phyloP scores from a whole-genome alignment of 2,329 filamentous ascomycete genomes.

The Eutypa lata region DNA sequence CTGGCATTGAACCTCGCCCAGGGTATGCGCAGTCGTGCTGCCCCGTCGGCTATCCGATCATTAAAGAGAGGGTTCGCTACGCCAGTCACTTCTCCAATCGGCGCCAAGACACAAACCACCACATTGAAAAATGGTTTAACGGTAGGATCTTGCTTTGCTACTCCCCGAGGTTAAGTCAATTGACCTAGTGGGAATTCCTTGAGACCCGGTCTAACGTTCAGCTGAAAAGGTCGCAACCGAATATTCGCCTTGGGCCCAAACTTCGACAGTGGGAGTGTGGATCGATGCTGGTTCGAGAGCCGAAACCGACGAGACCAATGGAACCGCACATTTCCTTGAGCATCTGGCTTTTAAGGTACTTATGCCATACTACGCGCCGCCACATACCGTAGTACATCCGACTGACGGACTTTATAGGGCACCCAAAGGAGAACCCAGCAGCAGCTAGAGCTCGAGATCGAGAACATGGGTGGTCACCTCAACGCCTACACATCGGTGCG shows the following conservation, averaged over 20 bases:
- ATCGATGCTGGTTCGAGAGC: conserved; percentile 98
- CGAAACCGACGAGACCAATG: conserved; percentile 98
- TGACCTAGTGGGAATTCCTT: conserved; percentile 9
- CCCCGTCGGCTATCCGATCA: conserved; percentile 73
- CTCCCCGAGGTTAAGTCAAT: conserved; percentile 21
- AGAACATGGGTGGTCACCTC: conserved; percentile 99
- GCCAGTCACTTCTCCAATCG: conserved; percentile 60
- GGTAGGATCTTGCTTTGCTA: conserved; percentile 47
- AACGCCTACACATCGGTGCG: conserved; percentile 99
- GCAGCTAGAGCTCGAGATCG: conserved; percentile 98
- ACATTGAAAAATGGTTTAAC: conserved; percentile 97
- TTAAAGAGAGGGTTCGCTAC: conserved; percentile 87
- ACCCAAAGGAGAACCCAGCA: conserved; percentile 92
- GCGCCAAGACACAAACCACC: conserved; percentile 89
- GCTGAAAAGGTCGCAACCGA: conserved; percentile 83
- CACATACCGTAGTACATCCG: conserved; percentile 2
- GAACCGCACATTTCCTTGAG: conserved; percentile 98
- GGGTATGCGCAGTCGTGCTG: conserved; percentile 83
- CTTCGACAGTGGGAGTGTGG: conserved; percentile 97
- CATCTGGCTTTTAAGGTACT: conserved; percentile 98
- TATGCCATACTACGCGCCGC: conserved; percentile 10
- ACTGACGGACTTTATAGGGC: conserved; percentile 53
- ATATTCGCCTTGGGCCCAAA: conserved; percentile 97
- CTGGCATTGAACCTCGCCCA: conserved; percentile 92
- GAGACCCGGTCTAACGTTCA: conserved; percentile 11